A percentile compares a stretch with the other conserved stretches of the same genome.
phyloP scores from a whole-genome alignment of 345 rosid genomes.

The Anacardium occidentale region DNA sequence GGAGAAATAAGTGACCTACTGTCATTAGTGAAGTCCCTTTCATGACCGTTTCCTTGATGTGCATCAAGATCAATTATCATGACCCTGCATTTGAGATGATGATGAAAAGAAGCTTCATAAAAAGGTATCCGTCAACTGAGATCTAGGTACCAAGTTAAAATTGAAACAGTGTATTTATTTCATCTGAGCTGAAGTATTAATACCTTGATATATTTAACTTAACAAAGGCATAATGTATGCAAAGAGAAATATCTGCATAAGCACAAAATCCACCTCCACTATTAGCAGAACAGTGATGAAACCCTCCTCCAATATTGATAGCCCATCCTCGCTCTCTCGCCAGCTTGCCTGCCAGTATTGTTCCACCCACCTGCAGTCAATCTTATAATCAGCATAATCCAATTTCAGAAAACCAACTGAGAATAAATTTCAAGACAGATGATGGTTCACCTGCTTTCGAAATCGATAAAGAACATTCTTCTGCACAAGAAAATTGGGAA shows the following conservation, averaged over 20 bases:
- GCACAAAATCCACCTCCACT: conserved; percentile 93
- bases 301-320: conserved; percentile 93
- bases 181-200: conserved; percentile 2
- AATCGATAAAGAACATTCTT: conserved; percentile 76
- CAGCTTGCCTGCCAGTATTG: conserved; percentile 83
- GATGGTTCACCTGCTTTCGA: conserved; percentile 61
- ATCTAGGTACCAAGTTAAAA: conserved; percentile 5
- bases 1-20: conserved; percentile 36
- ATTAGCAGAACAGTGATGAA: conserved; percentile 85
- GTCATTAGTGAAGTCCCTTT: conserved; percentile 75
- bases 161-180: conserved; percentile 14
- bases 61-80: conserved; percentile 99
- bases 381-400: conserved; percentile 14
- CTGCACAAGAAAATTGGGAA: conserved; percentile 83
- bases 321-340: conserved; percentile 95
- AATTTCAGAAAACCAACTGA: neutral
- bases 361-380: conserved; percentile 78
- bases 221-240: conserved; percentile 75
- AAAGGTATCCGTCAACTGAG: conserved; percentile 1
- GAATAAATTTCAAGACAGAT: conserved; percentile 3
- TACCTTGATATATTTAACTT: conserved; percentile 71
- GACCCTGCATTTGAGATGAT: conserved; percentile 49
- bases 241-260: conserved; percentile 87
- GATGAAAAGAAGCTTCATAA: conserved; percentile 7
- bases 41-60: conserved; percentile 99